phyloP scores from a whole-genome alignment of 1,139 yeast genomes.

The Taphrina pruni region DNA sequence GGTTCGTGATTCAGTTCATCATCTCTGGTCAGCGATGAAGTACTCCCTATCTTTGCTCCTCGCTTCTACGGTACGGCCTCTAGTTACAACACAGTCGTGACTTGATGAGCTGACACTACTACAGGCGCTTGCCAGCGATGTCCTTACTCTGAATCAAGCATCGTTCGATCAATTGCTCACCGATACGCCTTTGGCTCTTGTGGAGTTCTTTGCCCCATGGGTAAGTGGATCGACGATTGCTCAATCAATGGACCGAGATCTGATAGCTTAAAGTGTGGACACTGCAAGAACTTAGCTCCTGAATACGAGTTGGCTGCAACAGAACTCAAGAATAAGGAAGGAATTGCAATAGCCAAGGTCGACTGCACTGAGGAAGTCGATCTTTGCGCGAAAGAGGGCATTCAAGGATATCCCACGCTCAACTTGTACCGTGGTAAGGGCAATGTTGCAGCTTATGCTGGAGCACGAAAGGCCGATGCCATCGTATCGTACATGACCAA shows the following conservation, averaged over 20 bases:
- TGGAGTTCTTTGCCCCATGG: constrained; percentile 99
- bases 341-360: constrained; percentile 82
- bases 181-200: constrained; percentile 79
- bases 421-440: constrained; percentile 76
- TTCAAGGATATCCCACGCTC: constrained; percentile 91
- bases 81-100: background rate
- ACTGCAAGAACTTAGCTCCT: constrained; percentile 93
- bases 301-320: constrained; percentile 88
- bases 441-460: constrained; percentile 64
- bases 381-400: constrained; percentile 73
- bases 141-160: constrained; percentile 66
- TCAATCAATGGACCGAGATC: background rate
- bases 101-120: background rate
- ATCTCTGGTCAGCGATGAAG: constrained; percentile 18
- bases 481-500: constrained; percentile 80
- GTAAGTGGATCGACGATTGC: constrained; percentile 49
- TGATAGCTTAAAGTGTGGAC: constrained; percentile 58
- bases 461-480: constrained; percentile 81
- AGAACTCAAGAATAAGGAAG: constrained; percentile 61
- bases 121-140: constrained; percentile 78
- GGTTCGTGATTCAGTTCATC: constrained; percentile 1
- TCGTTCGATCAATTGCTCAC: constrained; percentile 67
- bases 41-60: constrained; percentile 9
- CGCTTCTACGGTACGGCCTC: constrained; percentile 10
- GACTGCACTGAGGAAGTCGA: constrained; percentile 90